A percentile compares a stretch with the other conserved stretches of the same genome.
These are phyloP conservation scores for Hyphodiscus sp. DNA, from an alignment of 2,329 filamentous ascomycete species.

Conservation along the genomic window DNA sequence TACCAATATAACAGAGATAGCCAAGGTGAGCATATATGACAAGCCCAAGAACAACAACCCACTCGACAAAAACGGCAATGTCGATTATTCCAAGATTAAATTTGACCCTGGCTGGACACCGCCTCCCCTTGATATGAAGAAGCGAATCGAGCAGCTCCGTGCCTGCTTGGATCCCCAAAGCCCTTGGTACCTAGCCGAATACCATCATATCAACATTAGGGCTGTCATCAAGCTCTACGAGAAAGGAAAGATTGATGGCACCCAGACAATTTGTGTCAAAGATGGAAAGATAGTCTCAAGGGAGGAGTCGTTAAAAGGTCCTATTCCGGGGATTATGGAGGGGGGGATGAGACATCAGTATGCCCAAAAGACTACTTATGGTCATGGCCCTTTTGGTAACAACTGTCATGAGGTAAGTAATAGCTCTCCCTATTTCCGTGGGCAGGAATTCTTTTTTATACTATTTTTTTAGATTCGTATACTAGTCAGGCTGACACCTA, in stretches of 20 bases:
- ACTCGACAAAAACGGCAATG: neutral
- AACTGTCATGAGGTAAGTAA: constrained; percentile 1
- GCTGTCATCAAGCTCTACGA: constrained; percentile 2
- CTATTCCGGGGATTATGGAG: neutral
- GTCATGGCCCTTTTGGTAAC: neutral
- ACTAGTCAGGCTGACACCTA: neutral
- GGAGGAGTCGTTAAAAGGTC: neutral
- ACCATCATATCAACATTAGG: constrained; percentile 1
- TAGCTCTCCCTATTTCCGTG: neutral
- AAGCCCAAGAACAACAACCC: neutral
- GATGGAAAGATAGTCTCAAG: neutral
- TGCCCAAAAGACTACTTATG: constrained; percentile 1
- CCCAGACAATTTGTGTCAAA: neutral
- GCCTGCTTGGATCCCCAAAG: neutral
- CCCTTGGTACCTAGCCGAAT: neutral
- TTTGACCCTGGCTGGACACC: neutral
- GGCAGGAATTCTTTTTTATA: neutral
- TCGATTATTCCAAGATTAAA: neutral
- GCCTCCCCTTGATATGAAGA: neutral
- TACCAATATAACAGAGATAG: neutral
- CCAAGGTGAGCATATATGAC: neutral
- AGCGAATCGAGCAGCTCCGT: neutral
- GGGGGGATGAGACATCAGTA: constrained; percentile 1
- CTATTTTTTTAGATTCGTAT: constrained; percentile 2
- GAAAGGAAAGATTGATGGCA: neutral